phyloP scores from a whole-genome alignment of 1,284 basidiomycete species.

The Marasmius tenuissimus region DNA sequence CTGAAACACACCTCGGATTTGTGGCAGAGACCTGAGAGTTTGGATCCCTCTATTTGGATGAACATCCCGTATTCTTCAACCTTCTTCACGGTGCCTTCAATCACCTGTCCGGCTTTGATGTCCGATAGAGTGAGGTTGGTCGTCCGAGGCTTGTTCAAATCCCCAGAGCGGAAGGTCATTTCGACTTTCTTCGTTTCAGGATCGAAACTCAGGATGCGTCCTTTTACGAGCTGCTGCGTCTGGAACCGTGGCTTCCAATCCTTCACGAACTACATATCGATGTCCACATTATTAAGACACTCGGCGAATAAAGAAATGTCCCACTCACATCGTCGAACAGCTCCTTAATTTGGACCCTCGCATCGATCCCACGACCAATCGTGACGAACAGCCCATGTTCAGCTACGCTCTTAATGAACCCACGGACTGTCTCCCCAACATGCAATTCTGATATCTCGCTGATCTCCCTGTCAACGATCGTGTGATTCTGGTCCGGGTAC shows the following conservation, averaged over 20 bases:
- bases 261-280: conserved; percentile 73
- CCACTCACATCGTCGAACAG: conserved; percentile 81
- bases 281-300: conserved; percentile 4
- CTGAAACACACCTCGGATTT: conserved; percentile 72
- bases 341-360: conserved; percentile 92
- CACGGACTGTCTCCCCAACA: conserved; percentile 75
- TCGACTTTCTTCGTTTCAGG: conserved; percentile 76
- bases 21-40: conserved; percentile 90
- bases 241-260: conserved; percentile 90
- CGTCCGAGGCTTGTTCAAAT: conserved; percentile 43
- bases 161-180: conserved; percentile 76
- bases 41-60: conserved; percentile 82
- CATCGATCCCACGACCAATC: conserved; percentile 81
- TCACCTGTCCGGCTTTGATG: conserved; percentile 73
- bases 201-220: conserved; percentile 78
- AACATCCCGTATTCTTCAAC: conserved; percentile 92
- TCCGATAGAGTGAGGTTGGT: conserved; percentile 51
- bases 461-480: conserved; percentile 72
- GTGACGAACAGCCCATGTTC: conserved; percentile 92
- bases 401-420: conserved; percentile 87
- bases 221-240: conserved; percentile 83
- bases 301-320: background rate
- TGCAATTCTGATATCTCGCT: conserved; percentile 64
- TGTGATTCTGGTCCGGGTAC: conserved; percentile 45
- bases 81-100: conserved; percentile 73